Evolutionary conservation across 2,329 filamentous ascomycete genomes (phyloP), one percentile per base, ranked within the genome.

Genomic region (Cladophialophora yegresii): DNA sequence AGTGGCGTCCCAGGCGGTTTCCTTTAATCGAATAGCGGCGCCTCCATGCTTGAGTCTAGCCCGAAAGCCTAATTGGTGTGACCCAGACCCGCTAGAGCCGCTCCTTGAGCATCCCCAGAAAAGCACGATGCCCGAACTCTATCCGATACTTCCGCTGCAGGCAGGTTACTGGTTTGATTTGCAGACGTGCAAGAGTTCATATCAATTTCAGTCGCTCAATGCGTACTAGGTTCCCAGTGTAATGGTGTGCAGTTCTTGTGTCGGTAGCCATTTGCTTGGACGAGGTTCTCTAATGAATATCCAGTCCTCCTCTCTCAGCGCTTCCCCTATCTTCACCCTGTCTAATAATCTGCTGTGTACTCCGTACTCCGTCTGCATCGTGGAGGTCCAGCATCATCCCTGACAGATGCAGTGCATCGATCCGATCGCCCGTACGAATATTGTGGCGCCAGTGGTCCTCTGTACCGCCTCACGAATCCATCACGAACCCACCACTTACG

Each of bases 391-490:
- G 20, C 16, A 50, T 26, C 12, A 50, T 50, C 20, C 47, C 47
- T 50, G 47, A 50, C 36, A 12, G 36, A 13, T 40, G 47, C 47
- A 50, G 36, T 7, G 36, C 36, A 50, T 50, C 47, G 47, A 50
- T 50, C 47, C 13, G 47, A 50, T 23, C 47, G 47, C 13, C 20
- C 9, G 13, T 16, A 28, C 26, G 26, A 28, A 6, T 28, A 23
- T 50, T 22, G 47, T 50, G 47, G 47, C 47, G 47, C 22, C 23
- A 26, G 20, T 50, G 47, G 9, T 50, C 47, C 5, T 50, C 23
- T n/a, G n/a, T n/a, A n/a, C n/a, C n/a, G n/a, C n/a, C 47, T 50
- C 47, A 10, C 23, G 10, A 50, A 50, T 23, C 47, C 22, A 26
- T 50, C 47, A 50, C 47, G 45, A 16, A 49, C n/a, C 45, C 45